phyloP scores from a whole-genome alignment of 2,329 filamentous ascomycete genomes.

The Arthrocladium fulminans region DNA sequence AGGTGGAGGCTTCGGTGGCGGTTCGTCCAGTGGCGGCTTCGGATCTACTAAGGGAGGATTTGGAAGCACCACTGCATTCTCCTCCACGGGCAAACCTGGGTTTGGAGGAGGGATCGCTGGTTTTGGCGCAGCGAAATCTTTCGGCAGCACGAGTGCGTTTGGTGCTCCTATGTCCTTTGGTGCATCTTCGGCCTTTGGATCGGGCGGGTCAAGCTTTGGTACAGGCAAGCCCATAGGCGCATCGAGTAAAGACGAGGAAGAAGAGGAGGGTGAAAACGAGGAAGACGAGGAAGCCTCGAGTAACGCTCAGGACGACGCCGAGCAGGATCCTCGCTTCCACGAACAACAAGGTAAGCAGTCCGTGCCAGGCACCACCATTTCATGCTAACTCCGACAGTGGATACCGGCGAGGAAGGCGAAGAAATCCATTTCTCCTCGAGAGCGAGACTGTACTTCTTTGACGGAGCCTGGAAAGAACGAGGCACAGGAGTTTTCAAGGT shows the following conservation, averaged over 20 bases:
- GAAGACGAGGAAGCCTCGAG: slow-evolving; percentile 50
- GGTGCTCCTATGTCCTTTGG: slow-evolving; percentile 37
- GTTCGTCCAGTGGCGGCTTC: slow-evolving; percentile 9
- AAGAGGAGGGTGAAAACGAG: slow-evolving; percentile 37
- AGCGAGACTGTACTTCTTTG: slow-evolving; percentile 76
- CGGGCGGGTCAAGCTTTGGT: slow-evolving; percentile 38
- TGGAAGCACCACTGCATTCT: slow-evolving; percentile 24
- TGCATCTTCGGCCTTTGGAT: slow-evolving; percentile 61
- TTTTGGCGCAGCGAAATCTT: slow-evolving; percentile 20
- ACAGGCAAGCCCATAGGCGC: slow-evolving; percentile 60
- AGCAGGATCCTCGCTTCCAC: slow-evolving; percentile 38
- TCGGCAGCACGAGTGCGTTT: slow-evolving; percentile 25
- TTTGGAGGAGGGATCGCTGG: slow-evolving; percentile 15
- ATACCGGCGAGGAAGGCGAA: slow-evolving; percentile 83
- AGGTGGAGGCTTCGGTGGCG: slow-evolving; percentile 27
- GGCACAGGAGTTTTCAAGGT: slow-evolving; percentile 30
- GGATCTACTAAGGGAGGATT: slow-evolving; percentile 21
- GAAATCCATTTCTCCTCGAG: slow-evolving; percentile 64
- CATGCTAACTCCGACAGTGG: slow-evolving; percentile 46
- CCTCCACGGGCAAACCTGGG: slow-evolving; percentile 15
- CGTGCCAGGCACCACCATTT: not conserved
- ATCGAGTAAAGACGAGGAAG: slow-evolving; percentile 48
- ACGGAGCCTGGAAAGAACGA: slow-evolving; percentile 67
- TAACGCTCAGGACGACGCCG: slow-evolving; percentile 36
- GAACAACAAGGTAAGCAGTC: slow-evolving; percentile 57